Conservation (phyloP, 208 protist genomes). For the Leishmania turanica region DNA sequence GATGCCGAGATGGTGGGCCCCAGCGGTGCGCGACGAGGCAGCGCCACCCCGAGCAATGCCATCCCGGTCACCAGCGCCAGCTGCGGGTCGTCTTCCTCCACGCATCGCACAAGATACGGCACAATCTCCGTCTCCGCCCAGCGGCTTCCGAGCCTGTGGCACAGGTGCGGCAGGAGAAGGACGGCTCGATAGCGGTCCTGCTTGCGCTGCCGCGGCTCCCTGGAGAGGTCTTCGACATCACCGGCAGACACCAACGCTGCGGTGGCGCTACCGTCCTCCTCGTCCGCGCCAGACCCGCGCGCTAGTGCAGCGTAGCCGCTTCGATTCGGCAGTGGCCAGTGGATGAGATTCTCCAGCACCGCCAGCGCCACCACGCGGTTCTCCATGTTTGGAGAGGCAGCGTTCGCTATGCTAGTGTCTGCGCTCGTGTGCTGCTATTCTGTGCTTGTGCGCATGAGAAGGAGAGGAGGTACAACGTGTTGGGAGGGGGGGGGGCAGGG, state of each 20-base stretch:
- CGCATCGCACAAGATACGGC: constrained; percentile 76
- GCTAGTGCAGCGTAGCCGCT: constrained; percentile 22
- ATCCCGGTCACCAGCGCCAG: constrained; percentile 60
- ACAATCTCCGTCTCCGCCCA: constrained; percentile 66
- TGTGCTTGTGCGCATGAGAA: neutral
- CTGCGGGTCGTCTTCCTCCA: constrained; percentile 75
- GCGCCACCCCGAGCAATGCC: constrained; percentile 53
- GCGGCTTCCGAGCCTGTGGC: constrained; percentile 46
- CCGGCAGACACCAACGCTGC: constrained; percentile 33
- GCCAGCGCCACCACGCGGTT: constrained; percentile 69
- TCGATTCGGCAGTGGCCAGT: constrained; percentile 61
- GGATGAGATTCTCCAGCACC: constrained; percentile 75
- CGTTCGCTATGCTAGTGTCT: neutral
- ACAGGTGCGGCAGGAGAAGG: constrained; percentile 58
- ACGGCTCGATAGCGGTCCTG: constrained; percentile 61
- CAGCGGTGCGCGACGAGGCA: constrained; percentile 23
- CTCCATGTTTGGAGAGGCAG: constrained; percentile 35
- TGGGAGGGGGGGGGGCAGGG: too few relatives aligned
- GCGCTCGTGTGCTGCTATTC: neutral
- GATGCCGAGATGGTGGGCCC: neutral
- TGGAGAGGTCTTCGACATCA: constrained; percentile 39
- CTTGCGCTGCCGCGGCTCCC: constrained; percentile 52
- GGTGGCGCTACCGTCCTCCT: constrained; percentile 25
- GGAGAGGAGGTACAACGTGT: neutral
- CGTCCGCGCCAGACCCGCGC: constrained; percentile 7